These are phyloP conservation scores for Prunus armeniaca DNA, from an alignment of 306 rosid species.

Conservation along the genomic window DNA sequence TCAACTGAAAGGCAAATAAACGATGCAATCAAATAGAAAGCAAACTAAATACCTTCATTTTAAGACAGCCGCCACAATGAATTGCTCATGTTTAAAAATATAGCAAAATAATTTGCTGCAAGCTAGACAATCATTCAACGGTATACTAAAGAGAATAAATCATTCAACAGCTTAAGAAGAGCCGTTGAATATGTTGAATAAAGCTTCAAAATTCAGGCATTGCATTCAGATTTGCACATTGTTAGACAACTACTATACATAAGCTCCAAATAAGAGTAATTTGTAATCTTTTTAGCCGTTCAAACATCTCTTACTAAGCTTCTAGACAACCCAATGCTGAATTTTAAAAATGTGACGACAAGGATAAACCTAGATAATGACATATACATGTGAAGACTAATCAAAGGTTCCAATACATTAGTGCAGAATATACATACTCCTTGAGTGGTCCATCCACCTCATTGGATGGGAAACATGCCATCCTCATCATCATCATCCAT, in stretches of 20 bases:
- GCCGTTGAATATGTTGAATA: background rate
- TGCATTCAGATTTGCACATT: background rate
- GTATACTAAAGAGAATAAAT: background rate
- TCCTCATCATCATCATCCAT: conserved; percentile 45
- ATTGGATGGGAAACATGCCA: conserved; percentile 52
- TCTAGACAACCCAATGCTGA: conserved; percentile 9
- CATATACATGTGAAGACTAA: conserved; percentile 43
- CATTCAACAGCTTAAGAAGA: background rate
- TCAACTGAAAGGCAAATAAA: background rate
- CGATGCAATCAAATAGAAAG: background rate
- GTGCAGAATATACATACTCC: conserved; percentile 37
- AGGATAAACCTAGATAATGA: conserved; percentile 8
- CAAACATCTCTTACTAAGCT: conserved; percentile 7
- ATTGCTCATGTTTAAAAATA: background rate
- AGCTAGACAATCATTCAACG: background rate
- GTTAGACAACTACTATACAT: conserved; percentile 13
- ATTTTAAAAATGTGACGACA: conserved; percentile 10
- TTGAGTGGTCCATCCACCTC: conserved; percentile 30
- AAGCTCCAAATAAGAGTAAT: conserved; percentile 7
- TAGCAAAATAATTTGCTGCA: background rate
- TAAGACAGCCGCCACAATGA: background rate
- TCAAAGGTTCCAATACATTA: conserved; percentile 24
- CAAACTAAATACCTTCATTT: background rate
- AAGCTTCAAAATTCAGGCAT: background rate
- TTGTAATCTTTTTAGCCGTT: background rate